Percentiles rank a stretch among this genome's conserved stretches.
Evolutionary conservation across 2,329 filamentous ascomycete species (phyloP).

Genomic region (Hysterium pulicare): DNA sequence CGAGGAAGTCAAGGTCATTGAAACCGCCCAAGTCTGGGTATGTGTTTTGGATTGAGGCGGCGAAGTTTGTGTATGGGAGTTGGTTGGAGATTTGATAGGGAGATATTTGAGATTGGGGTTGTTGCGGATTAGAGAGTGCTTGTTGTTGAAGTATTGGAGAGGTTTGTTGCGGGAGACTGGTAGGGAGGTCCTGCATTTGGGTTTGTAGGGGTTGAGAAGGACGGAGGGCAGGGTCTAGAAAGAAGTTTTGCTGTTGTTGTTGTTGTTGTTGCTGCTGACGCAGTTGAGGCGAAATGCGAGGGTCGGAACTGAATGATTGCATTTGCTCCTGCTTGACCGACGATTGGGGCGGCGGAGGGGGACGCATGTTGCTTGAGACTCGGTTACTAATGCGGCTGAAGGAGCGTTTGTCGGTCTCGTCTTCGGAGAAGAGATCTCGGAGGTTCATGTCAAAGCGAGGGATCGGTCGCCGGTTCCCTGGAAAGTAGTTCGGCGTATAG

Average conservation of each 20-base stretch:
- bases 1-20: conserved; percentile 54
- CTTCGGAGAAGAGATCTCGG: conserved; percentile 36
- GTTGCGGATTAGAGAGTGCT: conserved; percentile 12
- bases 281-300: conserved; percentile 34
- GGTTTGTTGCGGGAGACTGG: conserved; percentile 4
- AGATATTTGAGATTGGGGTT: conserved; percentile 12
- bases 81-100: conserved; percentile 29
- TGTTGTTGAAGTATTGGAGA: conserved; percentile 15
- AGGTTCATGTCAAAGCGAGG: conserved; percentile 55
- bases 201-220: conserved; percentile 4
- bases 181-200: neutral
- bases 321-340: conserved; percentile 16
- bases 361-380: conserved; percentile 26
- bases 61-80: conserved; percentile 28
- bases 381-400: conserved; percentile 36
- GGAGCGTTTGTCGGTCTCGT: conserved; percentile 38
- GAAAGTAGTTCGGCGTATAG: conserved; percentile 16
- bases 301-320: conserved; percentile 21
- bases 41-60: conserved; percentile 21
- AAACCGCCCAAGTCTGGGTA: conserved; percentile 35
- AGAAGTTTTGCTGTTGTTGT: conserved; percentile 25
- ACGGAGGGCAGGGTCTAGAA: conserved; percentile 12
- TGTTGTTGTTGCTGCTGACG: conserved; percentile 22
- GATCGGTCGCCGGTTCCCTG: conserved; percentile 36
- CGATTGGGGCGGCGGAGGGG: conserved; percentile 22